These are phyloP conservation scores for Ceratobasidium sp. DNA, from an alignment of 1,284 basidiomycete genomes.

Conservation along the genomic window DNA sequence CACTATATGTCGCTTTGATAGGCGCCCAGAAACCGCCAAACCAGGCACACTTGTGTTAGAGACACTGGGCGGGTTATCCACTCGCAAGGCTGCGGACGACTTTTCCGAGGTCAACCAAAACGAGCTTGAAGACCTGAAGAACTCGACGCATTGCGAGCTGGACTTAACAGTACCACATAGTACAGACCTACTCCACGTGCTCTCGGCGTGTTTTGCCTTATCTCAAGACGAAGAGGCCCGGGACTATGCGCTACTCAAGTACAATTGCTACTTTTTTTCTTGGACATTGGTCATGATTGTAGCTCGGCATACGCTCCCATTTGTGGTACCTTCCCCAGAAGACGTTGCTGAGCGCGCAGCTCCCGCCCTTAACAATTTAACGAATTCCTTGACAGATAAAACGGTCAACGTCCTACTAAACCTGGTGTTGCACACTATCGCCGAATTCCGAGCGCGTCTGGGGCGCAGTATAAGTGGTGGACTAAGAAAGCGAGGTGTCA, in stretches of 20 bases:
- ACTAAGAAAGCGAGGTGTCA: slow-evolving; percentile 24
- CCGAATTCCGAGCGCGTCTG: not conserved
- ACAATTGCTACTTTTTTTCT: slow-evolving; percentile 27
- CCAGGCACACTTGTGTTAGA: not conserved
- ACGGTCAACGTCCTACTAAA: slow-evolving; percentile 1
- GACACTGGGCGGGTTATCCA: not conserved
- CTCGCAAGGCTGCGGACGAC: not conserved
- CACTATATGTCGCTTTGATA: slow-evolving; percentile 16
- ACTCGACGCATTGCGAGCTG: not conserved
- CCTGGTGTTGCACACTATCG: slow-evolving; percentile 3
- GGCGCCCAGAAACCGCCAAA: not conserved
- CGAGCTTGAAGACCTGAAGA: not conserved
- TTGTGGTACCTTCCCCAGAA: not conserved
- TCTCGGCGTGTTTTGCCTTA: not conserved
- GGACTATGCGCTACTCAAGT: not conserved
- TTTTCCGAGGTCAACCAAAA: not conserved
- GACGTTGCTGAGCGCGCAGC: not conserved
- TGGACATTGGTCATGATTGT: slow-evolving; percentile 21
- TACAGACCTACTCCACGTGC: not conserved
- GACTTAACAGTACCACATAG: not conserved
- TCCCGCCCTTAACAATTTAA: not conserved
- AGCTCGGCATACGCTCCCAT: not conserved
- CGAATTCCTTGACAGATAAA: not conserved
- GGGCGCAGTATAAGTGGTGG: not conserved
- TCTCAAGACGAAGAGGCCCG: not conserved